phyloP scores from a whole-genome alignment of 2,329 filamentous ascomycete genomes.

The Sordariomycetes sp. region DNA sequence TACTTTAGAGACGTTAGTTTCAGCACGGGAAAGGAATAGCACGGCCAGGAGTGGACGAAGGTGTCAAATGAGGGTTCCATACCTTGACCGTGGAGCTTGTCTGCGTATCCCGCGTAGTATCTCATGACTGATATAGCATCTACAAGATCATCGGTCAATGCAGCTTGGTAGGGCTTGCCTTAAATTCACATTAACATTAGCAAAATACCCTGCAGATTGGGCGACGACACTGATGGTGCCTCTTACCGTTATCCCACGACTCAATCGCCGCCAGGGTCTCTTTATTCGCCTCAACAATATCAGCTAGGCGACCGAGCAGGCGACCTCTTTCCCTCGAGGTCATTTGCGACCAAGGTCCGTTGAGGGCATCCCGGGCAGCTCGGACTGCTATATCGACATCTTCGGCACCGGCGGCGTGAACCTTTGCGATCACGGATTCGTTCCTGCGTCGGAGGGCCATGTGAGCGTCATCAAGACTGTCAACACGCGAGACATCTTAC shows the following conservation, averaged over 20 bases:
- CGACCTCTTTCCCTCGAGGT: slow-evolving; percentile 62
- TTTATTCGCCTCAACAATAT: slow-evolving; percentile 67
- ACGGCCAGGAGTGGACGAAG: too few species aligned
- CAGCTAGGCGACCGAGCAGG: slow-evolving; percentile 65
- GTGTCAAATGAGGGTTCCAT: slow-evolving; percentile 57
- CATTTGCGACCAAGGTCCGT: slow-evolving; percentile 57
- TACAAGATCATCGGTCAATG: too few species aligned
- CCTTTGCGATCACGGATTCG: slow-evolving; percentile 81
- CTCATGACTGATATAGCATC: slow-evolving; percentile 62
- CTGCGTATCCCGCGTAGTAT: slow-evolving; percentile 72
- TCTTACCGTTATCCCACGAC: slow-evolving; percentile 80
- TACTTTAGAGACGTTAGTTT: too few species aligned
- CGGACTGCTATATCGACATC: slow-evolving; percentile 71
- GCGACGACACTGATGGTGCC: slow-evolving; percentile 61
- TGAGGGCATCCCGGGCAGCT: slow-evolving; percentile 78
- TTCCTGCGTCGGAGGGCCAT: too few species aligned
- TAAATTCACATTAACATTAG: too few species aligned
- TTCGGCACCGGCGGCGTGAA: slow-evolving; percentile 81
- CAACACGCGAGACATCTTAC: too few species aligned
- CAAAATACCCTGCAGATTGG: too few species aligned
- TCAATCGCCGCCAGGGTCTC: slow-evolving; percentile 74
- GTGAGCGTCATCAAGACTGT: too few species aligned
- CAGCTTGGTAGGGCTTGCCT: too few species aligned
- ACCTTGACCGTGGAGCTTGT: slow-evolving; percentile 85
- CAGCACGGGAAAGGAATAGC: slow-evolving; percentile 73